Base-by-base conservation (phyloP, 345 rosid species). In the Populus tremula region DNA sequence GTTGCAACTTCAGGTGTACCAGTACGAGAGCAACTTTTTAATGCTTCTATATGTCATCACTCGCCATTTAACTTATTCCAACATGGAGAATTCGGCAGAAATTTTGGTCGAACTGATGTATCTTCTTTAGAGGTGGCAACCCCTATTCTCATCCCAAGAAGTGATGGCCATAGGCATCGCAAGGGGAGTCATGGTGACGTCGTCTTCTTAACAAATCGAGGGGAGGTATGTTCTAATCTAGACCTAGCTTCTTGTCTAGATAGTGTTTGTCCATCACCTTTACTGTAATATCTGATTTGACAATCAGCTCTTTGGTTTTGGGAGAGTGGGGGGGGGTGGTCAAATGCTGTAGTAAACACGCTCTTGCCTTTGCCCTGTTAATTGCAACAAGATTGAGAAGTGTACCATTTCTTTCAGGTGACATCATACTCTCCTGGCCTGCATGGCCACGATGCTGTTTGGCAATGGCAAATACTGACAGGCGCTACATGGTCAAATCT, bases 1-100 rank as follows among this genome's bases (percentile, higher is more conserved):
- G 94, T 96, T 78, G 98, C 97, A 53, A 96, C 99, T 78, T 96
- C 97, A 25, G 99, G 98, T 56, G 97, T 96, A 54, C 99, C 98
- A 20, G 89, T 94, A 50, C 86, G 96, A 17, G 98, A 94, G 79
- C 95, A 92, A 87, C 99, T 96, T 70, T 94, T 96, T 75, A 96
- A 94, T 81, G 98, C 91, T 77, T 96, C 98, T 16, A 90, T 96
- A 81, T 96, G 99, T 77, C 98, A 92, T 79, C 90, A 88, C 77
- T 85, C 91, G 64, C 91, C 92, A 21, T 90, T 94, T 78, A 94
- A 88, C 88, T 80, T 96, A 74, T 85, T 96, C 81, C 99, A 89
- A 78, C 90, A 89, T 68, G 97, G 93, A 72, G 98, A 94, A 35
- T 86, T 85, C 79, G 82, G 93, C 23, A 86, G 98, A 84, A 81